Evolutionary conservation across 345 rosid species (phyloP).

Genomic region (Angophora floribunda): DNA sequence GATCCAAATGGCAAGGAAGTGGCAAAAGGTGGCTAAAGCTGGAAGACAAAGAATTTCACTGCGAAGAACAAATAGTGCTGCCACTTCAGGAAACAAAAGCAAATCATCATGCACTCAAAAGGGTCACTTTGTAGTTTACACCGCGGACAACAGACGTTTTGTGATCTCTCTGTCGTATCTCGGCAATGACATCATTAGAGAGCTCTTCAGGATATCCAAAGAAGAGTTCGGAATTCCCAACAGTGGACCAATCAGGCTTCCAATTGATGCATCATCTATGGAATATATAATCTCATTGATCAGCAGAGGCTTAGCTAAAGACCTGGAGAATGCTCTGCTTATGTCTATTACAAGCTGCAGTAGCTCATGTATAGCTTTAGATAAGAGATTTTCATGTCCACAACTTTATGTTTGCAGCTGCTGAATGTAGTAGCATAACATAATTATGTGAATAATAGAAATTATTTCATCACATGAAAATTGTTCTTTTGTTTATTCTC

Average conservation of each 20-base stretch:
- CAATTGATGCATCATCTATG: slow-evolving; percentile 9
- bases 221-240: slow-evolving; percentile 3
- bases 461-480: neutral
- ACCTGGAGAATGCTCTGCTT: slow-evolving; percentile 16
- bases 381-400: neutral
- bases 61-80: neutral
- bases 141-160: neutral
- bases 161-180: slow-evolving; percentile 4
- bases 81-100: neutral
- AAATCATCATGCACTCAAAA: neutral
- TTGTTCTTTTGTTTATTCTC: neutral
- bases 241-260: slow-evolving; percentile 20
- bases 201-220: neutral
- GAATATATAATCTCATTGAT: slow-evolving; percentile 13
- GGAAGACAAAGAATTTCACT: slow-evolving; percentile 9
- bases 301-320: slow-evolving; percentile 1
- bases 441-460: neutral
- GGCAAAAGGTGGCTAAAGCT: slow-evolving; percentile 12
- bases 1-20: slow-evolving; percentile 17
- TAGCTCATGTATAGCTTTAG: neutral
- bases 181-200: neutral
- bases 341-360: neutral
- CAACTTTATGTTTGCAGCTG: neutral
- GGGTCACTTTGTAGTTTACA: slow-evolving; percentile 18
- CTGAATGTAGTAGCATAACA: neutral